Conservation (phyloP, 176 grass and related monocot genomes). For the Urochloa ruziziensis region DNA sequence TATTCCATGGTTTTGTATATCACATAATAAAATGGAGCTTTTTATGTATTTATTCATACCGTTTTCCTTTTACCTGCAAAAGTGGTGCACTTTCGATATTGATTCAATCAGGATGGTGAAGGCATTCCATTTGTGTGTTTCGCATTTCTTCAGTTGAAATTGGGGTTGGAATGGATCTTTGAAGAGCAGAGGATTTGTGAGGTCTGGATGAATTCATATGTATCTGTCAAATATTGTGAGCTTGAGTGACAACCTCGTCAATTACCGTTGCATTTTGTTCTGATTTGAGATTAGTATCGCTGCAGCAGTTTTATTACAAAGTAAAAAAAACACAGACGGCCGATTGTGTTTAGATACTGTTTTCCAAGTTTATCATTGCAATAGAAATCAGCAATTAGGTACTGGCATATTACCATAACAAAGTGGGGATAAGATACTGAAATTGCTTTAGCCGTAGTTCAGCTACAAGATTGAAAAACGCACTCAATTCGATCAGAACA, state of each 20-base stretch:
- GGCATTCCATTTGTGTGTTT: neutral
- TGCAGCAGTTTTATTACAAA: neutral
- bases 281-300: too few relatives aligned
- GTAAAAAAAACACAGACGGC: too few relatives aligned
- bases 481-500: neutral
- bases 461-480: neutral
- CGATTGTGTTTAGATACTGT: too few relatives aligned
- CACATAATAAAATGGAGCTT: constrained; percentile 13
- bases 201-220: neutral
- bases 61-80: neutral
- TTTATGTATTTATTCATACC: constrained; percentile 18
- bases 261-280: neutral
- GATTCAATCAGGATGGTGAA: neutral
- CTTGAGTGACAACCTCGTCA: neutral
- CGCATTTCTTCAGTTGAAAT: neutral
- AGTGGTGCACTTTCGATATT: neutral
- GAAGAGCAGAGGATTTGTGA: neutral
- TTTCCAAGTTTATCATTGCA: neutral
- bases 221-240: neutral
- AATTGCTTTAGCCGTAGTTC: neutral
- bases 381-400: neutral
- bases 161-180: neutral
- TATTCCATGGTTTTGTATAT: constrained; percentile 32
- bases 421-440: neutral
- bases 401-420: neutral